Conservation (phyloP, 768 basidiomycete species). For the Panellus pusillus region DNA sequence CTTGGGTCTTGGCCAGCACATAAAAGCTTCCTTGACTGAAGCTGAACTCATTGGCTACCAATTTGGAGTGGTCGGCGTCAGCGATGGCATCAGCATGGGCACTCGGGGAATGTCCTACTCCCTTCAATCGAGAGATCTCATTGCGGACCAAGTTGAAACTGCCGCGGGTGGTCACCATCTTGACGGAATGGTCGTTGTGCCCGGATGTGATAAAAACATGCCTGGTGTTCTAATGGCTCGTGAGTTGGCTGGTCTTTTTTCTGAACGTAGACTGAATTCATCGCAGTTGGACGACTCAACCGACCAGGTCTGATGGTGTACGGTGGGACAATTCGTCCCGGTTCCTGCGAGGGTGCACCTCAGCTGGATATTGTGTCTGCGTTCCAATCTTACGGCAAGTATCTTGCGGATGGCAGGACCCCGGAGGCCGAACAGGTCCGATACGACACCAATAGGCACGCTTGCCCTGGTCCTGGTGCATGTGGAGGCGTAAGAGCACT, state of each 20-base stretch:
- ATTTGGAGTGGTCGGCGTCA: conserved; percentile 96
- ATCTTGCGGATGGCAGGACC: conserved; percentile 86
- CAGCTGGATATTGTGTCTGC: conserved; percentile 95
- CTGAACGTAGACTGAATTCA: background rate
- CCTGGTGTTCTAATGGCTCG: conserved; percentile 98
- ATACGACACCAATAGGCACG: conserved; percentile 84
- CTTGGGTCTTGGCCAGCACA: conserved; percentile 80
- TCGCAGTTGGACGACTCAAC: conserved; percentile 86
- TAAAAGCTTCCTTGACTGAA: conserved; percentile 76
- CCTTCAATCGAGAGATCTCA: conserved; percentile 95
- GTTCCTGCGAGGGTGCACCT: conserved; percentile 85
- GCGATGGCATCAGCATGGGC: conserved; percentile 99
- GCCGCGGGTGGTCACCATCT: conserved; percentile 97
- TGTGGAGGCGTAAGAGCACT: conserved; percentile 84
- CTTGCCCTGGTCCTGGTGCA: conserved; percentile 97
- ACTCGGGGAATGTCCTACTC: conserved; percentile 93
- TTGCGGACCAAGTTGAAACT: conserved; percentile 96
- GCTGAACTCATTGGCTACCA: conserved; percentile 89
- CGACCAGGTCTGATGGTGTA: conserved; percentile 98
- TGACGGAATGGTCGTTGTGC: conserved; percentile 95
- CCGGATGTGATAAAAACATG: conserved; percentile 99
- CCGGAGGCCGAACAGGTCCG: conserved; percentile 78
- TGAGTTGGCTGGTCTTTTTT: conserved; percentile 40
- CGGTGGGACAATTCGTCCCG: conserved; percentile 92
- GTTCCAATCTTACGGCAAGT: conserved; percentile 97